Conservation (phyloP, 192 early-diverging fungal genomes). For the Backusella macrospora region DNA sequence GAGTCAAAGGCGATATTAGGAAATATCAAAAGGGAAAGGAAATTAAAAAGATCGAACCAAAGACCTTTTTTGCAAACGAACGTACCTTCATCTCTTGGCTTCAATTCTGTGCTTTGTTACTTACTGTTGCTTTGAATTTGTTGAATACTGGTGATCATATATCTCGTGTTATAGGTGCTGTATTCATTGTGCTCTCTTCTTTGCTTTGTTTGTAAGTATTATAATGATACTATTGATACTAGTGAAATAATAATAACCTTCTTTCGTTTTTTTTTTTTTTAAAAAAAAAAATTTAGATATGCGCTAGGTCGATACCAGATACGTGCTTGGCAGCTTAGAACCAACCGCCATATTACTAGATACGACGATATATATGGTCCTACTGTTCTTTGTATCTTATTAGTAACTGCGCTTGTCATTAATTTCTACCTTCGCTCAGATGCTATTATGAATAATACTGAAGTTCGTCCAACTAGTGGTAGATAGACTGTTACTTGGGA, state of each 20-base stretch:
- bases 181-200: constrained; percentile 77
- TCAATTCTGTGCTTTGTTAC: constrained; percentile 75
- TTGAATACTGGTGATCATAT: constrained; percentile 73
- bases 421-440: constrained; percentile 40
- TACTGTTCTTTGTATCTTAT: constrained; percentile 34
- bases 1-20: not conserved
- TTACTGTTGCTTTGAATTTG: constrained; percentile 72
- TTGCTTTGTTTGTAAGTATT: constrained; percentile 72
- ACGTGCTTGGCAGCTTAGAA: constrained; percentile 36
- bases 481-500: not conserved
- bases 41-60: constrained; percentile 75
- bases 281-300: constrained; percentile 25
- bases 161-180: constrained; percentile 59
- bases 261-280: not conserved
- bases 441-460: not conserved
- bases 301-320: constrained; percentile 35
- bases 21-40: constrained; percentile 8
- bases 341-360: constrained; percentile 13
- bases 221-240: constrained; percentile 19
- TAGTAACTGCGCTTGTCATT: constrained; percentile 32
- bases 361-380: constrained; percentile 42
- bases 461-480: not conserved
- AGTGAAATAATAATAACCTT: not conserved
- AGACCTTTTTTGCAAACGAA: constrained; percentile 89
- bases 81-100: constrained; percentile 87